A percentile compares a stretch with the other conserved stretches of the same genome.
These are phyloP conservation scores for Diaporthe amygdali DNA, from an alignment of 2,329 filamentous ascomycete genomes.

Conservation along the genomic window DNA sequence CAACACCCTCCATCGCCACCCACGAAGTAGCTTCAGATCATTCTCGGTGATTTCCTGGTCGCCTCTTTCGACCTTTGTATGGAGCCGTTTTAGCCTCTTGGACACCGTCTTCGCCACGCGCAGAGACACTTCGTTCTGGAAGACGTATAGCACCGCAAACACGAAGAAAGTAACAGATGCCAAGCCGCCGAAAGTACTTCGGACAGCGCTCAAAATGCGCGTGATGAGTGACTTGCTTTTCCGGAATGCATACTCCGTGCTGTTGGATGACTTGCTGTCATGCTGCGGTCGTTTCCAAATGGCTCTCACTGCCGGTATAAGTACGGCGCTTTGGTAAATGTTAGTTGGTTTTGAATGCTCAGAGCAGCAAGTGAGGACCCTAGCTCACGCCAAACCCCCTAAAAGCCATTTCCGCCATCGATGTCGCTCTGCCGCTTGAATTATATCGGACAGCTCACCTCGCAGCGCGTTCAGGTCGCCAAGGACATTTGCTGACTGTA, in stretches of 20 bases:
- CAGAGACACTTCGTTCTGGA: conserved; percentile 62
- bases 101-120: conserved; percentile 58
- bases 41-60: conserved; percentile 50
- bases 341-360: neutral
- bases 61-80: conserved; percentile 52
- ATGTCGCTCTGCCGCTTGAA: conserved; percentile 50
- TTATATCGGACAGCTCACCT: conserved; percentile 47
- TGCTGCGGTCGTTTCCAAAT: conserved; percentile 53
- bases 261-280: conserved; percentile 48
- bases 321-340: conserved; percentile 45
- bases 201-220: conserved; percentile 51
- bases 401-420: conserved; percentile 60
- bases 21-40: conserved; percentile 55
- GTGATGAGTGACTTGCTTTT: conserved; percentile 55
- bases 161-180: conserved; percentile 60
- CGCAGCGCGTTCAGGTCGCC: conserved; percentile 51
- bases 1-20: conserved; percentile 63
- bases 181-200: conserved; percentile 47
- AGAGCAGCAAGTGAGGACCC: neutral
- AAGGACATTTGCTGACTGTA: conserved; percentile 48
- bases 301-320: conserved; percentile 57
- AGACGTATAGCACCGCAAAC: conserved; percentile 62
- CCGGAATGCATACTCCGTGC: conserved; percentile 63
- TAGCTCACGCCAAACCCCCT: conserved; percentile 55
- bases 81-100: conserved; percentile 54